Percentiles rank a stretch among this genome's conserved stretches.
phyloP scores from a whole-genome alignment of 2,329 filamentous ascomycete species.

The Diaporthe eres region DNA sequence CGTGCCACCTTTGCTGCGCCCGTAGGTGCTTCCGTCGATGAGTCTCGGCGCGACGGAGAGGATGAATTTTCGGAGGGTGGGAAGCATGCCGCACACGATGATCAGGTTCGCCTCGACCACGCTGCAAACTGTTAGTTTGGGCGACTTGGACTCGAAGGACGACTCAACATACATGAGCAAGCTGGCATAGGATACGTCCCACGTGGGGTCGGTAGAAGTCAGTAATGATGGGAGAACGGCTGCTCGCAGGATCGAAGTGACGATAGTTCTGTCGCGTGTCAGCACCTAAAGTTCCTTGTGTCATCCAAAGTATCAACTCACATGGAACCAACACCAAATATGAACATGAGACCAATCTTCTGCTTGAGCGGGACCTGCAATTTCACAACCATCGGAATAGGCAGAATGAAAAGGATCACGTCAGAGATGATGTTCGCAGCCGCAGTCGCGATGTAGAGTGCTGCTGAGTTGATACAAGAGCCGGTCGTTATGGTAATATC shows the following conservation, averaged over 20 bases:
- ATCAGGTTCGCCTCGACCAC: conserved; percentile 57
- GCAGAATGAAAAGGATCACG: conserved; percentile 61
- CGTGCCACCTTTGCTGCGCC: neutral
- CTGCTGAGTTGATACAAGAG: conserved; percentile 61
- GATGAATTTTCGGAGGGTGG: conserved; percentile 57
- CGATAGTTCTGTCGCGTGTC: conserved; percentile 55
- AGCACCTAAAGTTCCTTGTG: no score
- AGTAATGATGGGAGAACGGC: conserved; percentile 48
- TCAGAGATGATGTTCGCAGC: conserved; percentile 63
- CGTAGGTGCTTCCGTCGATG: conserved; percentile 44
- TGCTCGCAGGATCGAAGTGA: conserved; percentile 52
- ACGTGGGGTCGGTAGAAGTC: conserved; percentile 47
- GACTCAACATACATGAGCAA: conserved; percentile 29
- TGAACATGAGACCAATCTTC: conserved; percentile 59
- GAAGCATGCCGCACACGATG: conserved; percentile 57
- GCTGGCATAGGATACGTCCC: conserved; percentile 48
- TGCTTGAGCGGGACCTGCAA: conserved; percentile 61
- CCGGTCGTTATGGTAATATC: conserved; percentile 49
- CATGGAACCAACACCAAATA: conserved; percentile 53
- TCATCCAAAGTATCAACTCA: neutral
- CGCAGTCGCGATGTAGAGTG: conserved; percentile 64
- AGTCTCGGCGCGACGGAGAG: conserved; percentile 53
- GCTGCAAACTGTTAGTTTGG: conserved; percentile 47
- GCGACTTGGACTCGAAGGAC: no score
- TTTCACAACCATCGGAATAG: conserved; percentile 60